These are phyloP conservation scores for Solanum sejunctum DNA, from an alignment of 257 asterid genomes.

Conservation along the genomic window DNA sequence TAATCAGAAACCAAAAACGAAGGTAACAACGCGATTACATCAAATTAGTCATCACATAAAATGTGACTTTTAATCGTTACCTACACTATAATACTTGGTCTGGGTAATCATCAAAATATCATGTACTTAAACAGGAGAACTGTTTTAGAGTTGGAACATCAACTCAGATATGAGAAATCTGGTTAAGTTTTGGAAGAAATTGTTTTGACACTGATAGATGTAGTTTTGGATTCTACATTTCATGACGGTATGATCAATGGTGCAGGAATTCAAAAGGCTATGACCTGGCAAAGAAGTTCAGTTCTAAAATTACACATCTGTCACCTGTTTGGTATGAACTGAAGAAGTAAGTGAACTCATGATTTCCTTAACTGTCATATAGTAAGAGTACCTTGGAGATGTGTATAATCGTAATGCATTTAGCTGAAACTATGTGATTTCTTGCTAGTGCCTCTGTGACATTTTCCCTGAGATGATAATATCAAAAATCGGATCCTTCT, in stretches of 20 bases:
- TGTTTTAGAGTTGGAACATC: not conserved
- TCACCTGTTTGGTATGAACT: constrained; percentile 97
- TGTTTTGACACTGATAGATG: not conserved
- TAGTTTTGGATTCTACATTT: not conserved
- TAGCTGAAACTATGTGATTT: not conserved
- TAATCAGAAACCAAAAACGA: too few species aligned
- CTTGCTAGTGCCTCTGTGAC: not conserved
- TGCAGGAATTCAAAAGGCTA: constrained; percentile 91
- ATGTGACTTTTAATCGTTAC: too few species aligned
- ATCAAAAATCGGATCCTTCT: not conserved
- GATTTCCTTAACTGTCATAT: not conserved
- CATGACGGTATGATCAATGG: constrained; percentile 2
- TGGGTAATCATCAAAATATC: not conserved
- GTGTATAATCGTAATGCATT: not conserved
- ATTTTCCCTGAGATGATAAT: not conserved
- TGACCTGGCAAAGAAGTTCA: constrained; percentile 72
- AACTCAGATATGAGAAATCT: too few species aligned
- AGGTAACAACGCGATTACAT: too few species aligned
- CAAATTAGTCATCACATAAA: too few species aligned
- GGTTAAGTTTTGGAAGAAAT: too few species aligned
- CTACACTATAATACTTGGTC: not conserved
- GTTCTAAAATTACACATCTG: constrained; percentile 69
- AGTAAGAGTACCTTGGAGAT: not conserved
- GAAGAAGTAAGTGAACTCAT: constrained; percentile 39
- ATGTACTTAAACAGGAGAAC: not conserved